Evolutionary conservation across 2,329 filamentous ascomycete species (phyloP), one percentile per base, ranked within the genome.

Genomic region (Periconia sp.): DNA sequence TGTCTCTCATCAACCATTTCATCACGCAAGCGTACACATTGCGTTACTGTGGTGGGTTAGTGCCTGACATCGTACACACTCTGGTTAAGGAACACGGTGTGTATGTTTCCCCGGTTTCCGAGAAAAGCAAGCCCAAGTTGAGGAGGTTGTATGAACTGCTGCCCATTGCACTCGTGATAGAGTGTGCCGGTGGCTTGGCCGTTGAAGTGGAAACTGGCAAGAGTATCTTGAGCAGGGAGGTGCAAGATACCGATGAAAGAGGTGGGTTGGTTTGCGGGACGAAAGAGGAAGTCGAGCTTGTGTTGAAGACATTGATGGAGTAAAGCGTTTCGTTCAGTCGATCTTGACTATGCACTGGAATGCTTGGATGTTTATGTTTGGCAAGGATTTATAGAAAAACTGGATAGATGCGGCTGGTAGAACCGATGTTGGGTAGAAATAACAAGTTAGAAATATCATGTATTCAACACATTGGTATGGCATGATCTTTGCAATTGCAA

Each of bases 31-130:
- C 77, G 60, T 87, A 85, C 64, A 86, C 84, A 1, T 73, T 87
- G 37, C 74, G 85, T 2, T 87, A 87, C 60, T 79, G 78, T 17
- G 85, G 85, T 0, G 85, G 85, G 0, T 68, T 87, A 3, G 84
- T 87, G 2, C 85, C 85, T 0, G 85, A 87, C 51, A 71, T 87
- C 0, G 79, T 82, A 13, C 85, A 87, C 53, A 77, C 80, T 3
- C 70, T 87, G 8, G 79, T 82, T 54, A 86, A 87, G 67, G 82
- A 83, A 0, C 83, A 87, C 50, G 85, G 85, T 1, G 66, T 87
- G 1, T 87, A 86, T 60, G 63, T 86, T 1, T 83, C 79, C 1
- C 85, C 85, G 0, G 82, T 85, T 6, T 82, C 82, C 1, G 63
- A 57, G 0, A 64, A 64, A 10, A 83, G 79, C 60, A 75, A 74